A percentile compares a stretch with the other conserved stretches of the same genome.
These are phyloP conservation scores for Sphenostylis stenocarpa DNA, from an alignment of 306 rosid genomes.

Conservation along the genomic window DNA sequence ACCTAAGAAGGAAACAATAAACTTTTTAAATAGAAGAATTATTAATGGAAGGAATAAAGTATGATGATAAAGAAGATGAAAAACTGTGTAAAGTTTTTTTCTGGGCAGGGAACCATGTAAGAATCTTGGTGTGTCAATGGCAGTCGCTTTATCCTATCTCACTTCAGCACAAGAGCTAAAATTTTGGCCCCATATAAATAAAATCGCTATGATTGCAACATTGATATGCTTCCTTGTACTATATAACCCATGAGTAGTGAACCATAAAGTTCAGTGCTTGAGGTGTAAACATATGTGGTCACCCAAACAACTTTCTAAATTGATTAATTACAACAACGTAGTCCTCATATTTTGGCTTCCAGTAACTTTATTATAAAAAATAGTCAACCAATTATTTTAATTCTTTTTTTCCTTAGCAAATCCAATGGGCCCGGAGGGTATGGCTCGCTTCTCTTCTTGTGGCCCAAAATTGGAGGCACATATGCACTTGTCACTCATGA, in stretches of 20 bases:
- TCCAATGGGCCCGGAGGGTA: conserved; percentile 29
- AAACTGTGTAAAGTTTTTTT: background rate
- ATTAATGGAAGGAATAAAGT: too few species aligned
- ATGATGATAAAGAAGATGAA: background rate
- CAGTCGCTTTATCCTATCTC: background rate
- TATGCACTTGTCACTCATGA: conserved; percentile 11
- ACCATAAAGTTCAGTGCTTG: conserved; percentile 29
- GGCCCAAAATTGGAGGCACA: conserved; percentile 30
- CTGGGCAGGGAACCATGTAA: background rate
- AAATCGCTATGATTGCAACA: conserved; percentile 39
- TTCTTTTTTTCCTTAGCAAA: background rate
- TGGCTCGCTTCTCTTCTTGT: conserved; percentile 39
- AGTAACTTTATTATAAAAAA: background rate
- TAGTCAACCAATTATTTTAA: conserved; percentile 33
- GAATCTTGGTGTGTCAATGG: conserved; percentile 24
- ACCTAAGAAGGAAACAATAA: too few species aligned
- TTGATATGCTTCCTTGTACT: conserved; percentile 39
- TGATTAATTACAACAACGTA: conserved; percentile 24
- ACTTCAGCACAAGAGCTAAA: conserved; percentile 28
- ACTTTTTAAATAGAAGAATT: too few species aligned
- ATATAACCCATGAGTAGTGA: conserved; percentile 30
- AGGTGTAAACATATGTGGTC: conserved; percentile 4
- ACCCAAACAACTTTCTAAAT: conserved; percentile 26
- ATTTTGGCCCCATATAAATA: conserved; percentile 31
- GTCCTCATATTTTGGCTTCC: conserved; percentile 43